These are phyloP conservation scores for Zalerion maritima DNA, from an alignment of 495 filamentous ascomycete genomes.

Conservation along the genomic window DNA sequence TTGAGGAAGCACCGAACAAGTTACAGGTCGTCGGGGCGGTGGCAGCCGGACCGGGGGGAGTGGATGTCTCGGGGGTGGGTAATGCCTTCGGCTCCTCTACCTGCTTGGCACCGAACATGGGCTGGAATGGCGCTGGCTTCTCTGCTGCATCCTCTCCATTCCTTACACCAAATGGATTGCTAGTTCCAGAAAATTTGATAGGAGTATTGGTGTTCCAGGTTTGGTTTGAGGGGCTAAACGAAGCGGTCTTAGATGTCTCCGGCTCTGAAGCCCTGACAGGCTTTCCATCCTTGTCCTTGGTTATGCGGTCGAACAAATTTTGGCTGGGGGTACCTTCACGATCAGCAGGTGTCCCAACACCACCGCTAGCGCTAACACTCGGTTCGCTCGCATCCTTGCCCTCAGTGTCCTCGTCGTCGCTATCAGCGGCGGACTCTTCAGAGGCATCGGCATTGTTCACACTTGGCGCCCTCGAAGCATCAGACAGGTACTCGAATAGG, in stretches of 20 bases:
- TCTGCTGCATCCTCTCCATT: constrained; percentile 8
- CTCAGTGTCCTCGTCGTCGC: constrained; percentile 31
- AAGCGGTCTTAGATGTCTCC: constrained; percentile 17
- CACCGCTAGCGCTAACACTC: constrained; percentile 18
- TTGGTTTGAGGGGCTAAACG: constrained; percentile 23
- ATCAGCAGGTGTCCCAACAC: constrained; percentile 20
- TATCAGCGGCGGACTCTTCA: constrained; percentile 23
- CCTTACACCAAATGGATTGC: constrained; percentile 12
- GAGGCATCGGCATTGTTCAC: constrained; percentile 29
- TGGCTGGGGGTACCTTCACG: constrained; percentile 24
- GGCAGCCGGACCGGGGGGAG: constrained; percentile 9
- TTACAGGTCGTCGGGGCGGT: constrained; percentile 7
- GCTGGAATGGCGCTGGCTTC: constrained; percentile 7
- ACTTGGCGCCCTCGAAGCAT: constrained; percentile 11
- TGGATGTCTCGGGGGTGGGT: constrained; percentile 8
- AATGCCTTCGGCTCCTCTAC: constrained; percentile 1
- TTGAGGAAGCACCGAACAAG: constrained; percentile 14
- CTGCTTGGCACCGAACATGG: constrained; percentile 1
- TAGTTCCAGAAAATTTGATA: constrained; percentile 18
- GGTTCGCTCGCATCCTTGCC: constrained; percentile 18
- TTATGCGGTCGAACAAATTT: constrained; percentile 46
- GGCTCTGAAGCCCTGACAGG: constrained; percentile 28
- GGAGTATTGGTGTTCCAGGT: constrained; percentile 28
- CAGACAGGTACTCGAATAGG: constrained; percentile 50
- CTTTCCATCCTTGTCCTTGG: constrained; percentile 32